Percentiles rank a stretch among this genome's conserved stretches.
These are phyloP conservation scores for Candida koratica DNA, from an alignment of 805 yeast species.

Conservation along the genomic window DNA sequence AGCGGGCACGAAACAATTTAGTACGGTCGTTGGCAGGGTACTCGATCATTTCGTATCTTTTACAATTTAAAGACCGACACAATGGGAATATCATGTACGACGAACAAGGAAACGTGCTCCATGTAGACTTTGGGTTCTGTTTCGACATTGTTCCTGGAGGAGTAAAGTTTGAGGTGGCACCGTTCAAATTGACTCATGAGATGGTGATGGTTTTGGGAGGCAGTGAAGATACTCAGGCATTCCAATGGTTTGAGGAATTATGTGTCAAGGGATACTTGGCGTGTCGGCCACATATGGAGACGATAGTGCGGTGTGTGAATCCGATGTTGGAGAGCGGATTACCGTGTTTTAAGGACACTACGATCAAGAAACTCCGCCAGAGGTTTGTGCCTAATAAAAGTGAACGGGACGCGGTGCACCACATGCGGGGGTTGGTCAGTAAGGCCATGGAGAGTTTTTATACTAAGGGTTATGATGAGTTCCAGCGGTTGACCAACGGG, in stretches of 20 bases:
- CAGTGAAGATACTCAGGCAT: constrained; percentile 74
- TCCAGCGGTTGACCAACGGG: constrained; percentile 94
- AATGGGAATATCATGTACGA: constrained; percentile 98
- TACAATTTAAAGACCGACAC: constrained; percentile 96
- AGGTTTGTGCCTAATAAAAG: constrained; percentile 79
- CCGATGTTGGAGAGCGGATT: constrained; percentile 96
- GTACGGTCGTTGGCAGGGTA: constrained; percentile 94
- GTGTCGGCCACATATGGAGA: constrained; percentile 81
- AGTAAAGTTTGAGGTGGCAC: constrained; percentile 96
- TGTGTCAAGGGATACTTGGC: constrained; percentile 91
- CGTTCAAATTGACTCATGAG: constrained; percentile 92
- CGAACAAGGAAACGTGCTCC: constrained; percentile 89
- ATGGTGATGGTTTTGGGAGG: constrained; percentile 99
- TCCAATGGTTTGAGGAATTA: constrained; percentile 88
- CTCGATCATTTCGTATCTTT: constrained; percentile 81
- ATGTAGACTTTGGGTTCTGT: constrained; percentile 97
- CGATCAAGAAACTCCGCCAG: constrained; percentile 69
- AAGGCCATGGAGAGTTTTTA: constrained; percentile 83
- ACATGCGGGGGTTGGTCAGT: constrained; percentile 69
- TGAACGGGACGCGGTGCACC: constrained; percentile 80
- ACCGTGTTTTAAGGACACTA: constrained; percentile 90
- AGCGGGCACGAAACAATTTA: constrained; percentile 86
- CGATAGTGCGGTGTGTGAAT: constrained; percentile 75
- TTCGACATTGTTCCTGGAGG: constrained; percentile 99
- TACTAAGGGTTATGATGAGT: constrained; percentile 95